phyloP scores from a whole-genome alignment of 768 basidiomycete genomes.

The Serendipita sp. region DNA sequence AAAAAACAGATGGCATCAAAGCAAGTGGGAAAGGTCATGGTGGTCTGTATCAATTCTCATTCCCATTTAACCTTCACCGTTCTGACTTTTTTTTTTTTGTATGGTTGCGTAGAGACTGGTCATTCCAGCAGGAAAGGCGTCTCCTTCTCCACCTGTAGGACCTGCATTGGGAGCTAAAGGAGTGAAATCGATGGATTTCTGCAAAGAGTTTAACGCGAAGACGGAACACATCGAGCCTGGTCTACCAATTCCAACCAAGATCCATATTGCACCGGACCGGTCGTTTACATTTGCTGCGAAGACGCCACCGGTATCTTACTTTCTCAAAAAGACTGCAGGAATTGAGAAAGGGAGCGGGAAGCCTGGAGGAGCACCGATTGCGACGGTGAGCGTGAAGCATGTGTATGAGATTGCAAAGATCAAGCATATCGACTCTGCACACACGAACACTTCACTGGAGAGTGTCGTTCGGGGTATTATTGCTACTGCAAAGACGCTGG shows the following conservation, averaged over 20 bases:
- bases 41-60: neutral
- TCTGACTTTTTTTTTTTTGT: neutral
- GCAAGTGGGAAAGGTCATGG: conserved; percentile 7
- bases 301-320: conserved; percentile 76
- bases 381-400: conserved; percentile 86
- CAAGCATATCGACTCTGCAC: conserved; percentile 77
- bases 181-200: conserved; percentile 99
- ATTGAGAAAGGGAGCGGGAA: conserved; percentile 81
- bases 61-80: conserved; percentile 5
- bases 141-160: conserved; percentile 90
- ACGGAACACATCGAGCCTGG: conserved; percentile 77
- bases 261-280: conserved; percentile 87
- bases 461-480: conserved; percentile 76
- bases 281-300: conserved; percentile 87
- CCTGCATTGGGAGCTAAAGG: conserved; percentile 95
- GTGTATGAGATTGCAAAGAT: conserved; percentile 98
- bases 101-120: conserved; percentile 45
- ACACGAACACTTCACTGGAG: conserved; percentile 75
- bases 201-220: conserved; percentile 98
- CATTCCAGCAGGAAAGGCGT: conserved; percentile 84
- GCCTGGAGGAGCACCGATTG: conserved; percentile 60
- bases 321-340: conserved; percentile 79
- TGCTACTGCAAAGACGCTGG: conserved; percentile 76
- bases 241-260: conserved; percentile 78
- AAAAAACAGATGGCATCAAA: neutral